These are phyloP conservation scores for Hawksworthiomyces lignivorus DNA, from an alignment of 2,329 filamentous ascomycete genomes.

Conservation along the genomic window DNA sequence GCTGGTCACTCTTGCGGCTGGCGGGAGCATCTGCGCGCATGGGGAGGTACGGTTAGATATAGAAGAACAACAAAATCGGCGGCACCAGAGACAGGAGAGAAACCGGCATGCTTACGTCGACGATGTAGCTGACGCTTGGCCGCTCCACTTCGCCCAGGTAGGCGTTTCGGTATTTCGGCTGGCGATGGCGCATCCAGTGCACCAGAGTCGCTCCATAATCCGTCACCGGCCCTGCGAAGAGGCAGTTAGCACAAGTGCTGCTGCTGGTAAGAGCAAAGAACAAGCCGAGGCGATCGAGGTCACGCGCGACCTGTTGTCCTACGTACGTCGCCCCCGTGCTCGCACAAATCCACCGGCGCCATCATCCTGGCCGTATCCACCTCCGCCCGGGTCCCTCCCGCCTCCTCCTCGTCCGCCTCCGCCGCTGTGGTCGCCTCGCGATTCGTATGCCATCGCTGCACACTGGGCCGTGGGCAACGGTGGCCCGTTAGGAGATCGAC, in stretches of 20 bases:
- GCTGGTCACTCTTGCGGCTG: constrained; percentile 63
- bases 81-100: not conserved
- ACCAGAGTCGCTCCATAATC: constrained; percentile 87
- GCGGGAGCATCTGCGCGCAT: constrained; percentile 85
- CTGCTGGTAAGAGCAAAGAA: no score
- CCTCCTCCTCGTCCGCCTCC: constrained; percentile 12
- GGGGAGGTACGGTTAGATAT: no score
- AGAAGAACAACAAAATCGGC: no score
- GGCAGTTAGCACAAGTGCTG: no score
- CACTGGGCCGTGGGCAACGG: constrained; percentile 4
- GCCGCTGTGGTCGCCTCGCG: constrained; percentile 14
- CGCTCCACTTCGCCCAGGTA: constrained; percentile 71
- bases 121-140: constrained; percentile 80
- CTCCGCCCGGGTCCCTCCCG: constrained; percentile 2
- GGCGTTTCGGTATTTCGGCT: constrained; percentile 64
- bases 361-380: constrained; percentile 6
- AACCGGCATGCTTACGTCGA: constrained; percentile 56
- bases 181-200: constrained; percentile 82
- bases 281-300: no score
- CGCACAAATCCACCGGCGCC: constrained; percentile 10
- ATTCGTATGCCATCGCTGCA: constrained; percentile 18
- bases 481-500: not conserved
- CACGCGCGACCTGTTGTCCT: no score
- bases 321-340: constrained; percentile 17
- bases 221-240: constrained; percentile 68